Conservation (phyloP, 1,284 basidiomycete species). For the Phylloboletellus chloephorus region DNA sequence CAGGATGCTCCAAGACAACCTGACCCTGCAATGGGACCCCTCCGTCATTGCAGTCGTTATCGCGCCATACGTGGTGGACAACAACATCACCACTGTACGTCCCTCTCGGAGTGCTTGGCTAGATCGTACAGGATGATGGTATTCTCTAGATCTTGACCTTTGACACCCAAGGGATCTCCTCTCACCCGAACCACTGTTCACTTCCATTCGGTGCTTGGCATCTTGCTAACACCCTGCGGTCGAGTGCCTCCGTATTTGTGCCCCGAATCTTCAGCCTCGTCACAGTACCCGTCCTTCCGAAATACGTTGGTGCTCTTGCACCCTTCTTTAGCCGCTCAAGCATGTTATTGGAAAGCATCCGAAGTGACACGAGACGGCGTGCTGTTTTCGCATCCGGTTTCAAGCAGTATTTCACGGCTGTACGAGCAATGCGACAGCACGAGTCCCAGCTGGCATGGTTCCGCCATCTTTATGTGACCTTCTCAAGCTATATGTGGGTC, state of each 20-base stretch:
- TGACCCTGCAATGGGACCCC: constrained; percentile 64
- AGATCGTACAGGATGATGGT: constrained; percentile 3
- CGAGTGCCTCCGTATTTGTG: constrained; percentile 20
- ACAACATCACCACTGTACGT: constrained; percentile 63
- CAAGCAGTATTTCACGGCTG: constrained; percentile 50
- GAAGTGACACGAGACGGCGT: constrained; percentile 1
- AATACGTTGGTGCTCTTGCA: constrained; percentile 55
- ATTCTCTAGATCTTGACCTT: constrained; percentile 81
- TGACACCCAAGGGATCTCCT: constrained; percentile 76
- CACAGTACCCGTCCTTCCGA: constrained; percentile 51
- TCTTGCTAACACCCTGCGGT: constrained; percentile 34
- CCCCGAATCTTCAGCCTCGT: constrained; percentile 56
- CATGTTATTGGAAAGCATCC: constrained; percentile 25
- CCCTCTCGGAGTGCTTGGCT: neutral
- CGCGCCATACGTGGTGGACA: constrained; percentile 49
- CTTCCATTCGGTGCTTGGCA: constrained; percentile 53
- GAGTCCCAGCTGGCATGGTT: constrained; percentile 85
- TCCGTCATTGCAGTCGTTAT: constrained; percentile 58
- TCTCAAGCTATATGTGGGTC: constrained; percentile 90
- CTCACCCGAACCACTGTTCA: constrained; percentile 87
- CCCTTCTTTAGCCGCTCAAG: constrained; percentile 45
- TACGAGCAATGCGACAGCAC: constrained; percentile 74
- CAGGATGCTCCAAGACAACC: constrained; percentile 77
- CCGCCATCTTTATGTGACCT: constrained; percentile 78
- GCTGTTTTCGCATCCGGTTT: constrained; percentile 48